phyloP scores from a whole-genome alignment of 2,329 filamentous ascomycete genomes.

The Hypoxylon rubiginosum region DNA sequence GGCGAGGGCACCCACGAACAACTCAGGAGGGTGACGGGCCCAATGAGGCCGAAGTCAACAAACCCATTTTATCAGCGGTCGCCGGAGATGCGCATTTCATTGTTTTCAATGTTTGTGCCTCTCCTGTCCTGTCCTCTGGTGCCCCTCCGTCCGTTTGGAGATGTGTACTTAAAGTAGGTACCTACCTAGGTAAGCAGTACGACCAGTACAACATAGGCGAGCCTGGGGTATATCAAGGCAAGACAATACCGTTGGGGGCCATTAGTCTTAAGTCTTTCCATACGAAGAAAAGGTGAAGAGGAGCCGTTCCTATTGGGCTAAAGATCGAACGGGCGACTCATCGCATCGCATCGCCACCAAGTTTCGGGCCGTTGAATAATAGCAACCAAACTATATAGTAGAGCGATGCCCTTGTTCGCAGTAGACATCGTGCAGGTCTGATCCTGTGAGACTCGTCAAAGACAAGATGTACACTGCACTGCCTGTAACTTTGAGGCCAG shows the following conservation, averaged over 20 bases:
- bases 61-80: conserved; percentile 19
- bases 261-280: conserved; percentile 10
- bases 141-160: conserved; percentile 17
- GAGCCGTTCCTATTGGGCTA: conserved; percentile 23
- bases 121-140: not conserved
- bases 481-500: conserved; percentile 33
- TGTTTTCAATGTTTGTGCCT: conserved; percentile 23
- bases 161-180: conserved; percentile 1
- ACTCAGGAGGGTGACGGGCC: conserved; percentile 11
- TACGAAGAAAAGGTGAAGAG: conserved; percentile 14
- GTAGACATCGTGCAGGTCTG: conserved; percentile 14
- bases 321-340: conserved; percentile 13
- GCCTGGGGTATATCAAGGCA: conserved; percentile 23
- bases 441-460: conserved; percentile 27
- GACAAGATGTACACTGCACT: conserved; percentile 17
- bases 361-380: conserved; percentile 25
- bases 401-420: conserved; percentile 2
- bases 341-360: conserved; percentile 10
- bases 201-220: conserved; percentile 7
- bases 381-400: conserved; percentile 2
- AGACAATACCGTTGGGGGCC: conserved; percentile 38
- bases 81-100: conserved; percentile 29
- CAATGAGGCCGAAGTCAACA: conserved; percentile 38
- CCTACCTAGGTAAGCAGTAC: conserved; percentile 12
- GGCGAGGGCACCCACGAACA: conserved; percentile 24